A percentile compares a stretch with the other conserved stretches of the same genome.
Conservation (phyloP, 208 protist genomes). For the Naegleria fowleri region DNA sequence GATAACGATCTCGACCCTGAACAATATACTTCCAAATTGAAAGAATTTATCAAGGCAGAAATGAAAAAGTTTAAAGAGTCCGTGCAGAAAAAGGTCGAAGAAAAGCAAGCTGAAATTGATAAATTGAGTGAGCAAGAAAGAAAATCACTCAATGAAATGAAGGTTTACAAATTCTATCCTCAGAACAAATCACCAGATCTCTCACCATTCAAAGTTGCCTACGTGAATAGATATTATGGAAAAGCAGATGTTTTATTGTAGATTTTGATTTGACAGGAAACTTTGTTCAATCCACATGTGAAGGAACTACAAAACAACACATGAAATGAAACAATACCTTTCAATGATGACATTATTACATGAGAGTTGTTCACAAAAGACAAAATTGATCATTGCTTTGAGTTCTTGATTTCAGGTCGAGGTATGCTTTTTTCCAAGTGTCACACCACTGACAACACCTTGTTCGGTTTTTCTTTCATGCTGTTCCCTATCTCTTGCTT, state of each 20-base stretch:
- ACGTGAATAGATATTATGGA: slow-evolving; percentile 45
- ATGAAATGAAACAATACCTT: too few relatives aligned
- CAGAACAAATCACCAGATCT: slow-evolving; percentile 34
- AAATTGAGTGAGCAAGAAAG: slow-evolving; percentile 30
- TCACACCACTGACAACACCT: too few relatives aligned
- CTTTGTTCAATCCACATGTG: too few relatives aligned
- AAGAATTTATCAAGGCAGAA: slow-evolving; percentile 19
- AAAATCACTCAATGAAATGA: slow-evolving; percentile 38
- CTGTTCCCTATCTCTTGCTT: too few relatives aligned
- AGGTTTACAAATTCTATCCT: slow-evolving; percentile 47
- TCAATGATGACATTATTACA: too few relatives aligned
- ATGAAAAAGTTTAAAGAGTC: slow-evolving; percentile 30
- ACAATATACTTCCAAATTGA: slow-evolving; percentile 6
- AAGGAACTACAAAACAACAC: too few relatives aligned
- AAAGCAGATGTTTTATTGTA: slow-evolving; percentile 31
- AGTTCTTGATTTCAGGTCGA: too few relatives aligned
- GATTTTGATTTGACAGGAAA: too few relatives aligned
- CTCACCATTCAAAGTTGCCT: slow-evolving; percentile 29
- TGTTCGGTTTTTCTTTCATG: too few relatives aligned
- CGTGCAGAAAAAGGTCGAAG: slow-evolving; percentile 25
- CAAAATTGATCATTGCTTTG: too few relatives aligned
- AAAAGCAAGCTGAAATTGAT: slow-evolving; percentile 21
- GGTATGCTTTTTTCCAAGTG: too few relatives aligned
- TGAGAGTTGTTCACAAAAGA: too few relatives aligned
- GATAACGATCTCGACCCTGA: slow-evolving; percentile 31